Base-by-base conservation (phyloP, 805 yeast genomes). In the Lachancea quebecensis region DNA sequence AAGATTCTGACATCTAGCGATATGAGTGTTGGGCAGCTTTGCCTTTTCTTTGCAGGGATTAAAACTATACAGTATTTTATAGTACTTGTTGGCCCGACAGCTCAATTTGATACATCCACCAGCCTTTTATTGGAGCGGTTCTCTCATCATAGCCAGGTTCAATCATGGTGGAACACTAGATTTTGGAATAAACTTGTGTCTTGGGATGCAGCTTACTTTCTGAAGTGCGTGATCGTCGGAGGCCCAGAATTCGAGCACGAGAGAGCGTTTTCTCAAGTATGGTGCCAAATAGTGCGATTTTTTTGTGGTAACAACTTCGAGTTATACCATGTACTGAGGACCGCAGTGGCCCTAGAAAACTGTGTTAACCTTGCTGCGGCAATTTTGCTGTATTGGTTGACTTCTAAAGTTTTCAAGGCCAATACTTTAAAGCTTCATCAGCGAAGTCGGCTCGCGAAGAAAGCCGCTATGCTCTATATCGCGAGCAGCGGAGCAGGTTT, bases 121-220 rank as follows among this genome's bases (percentile, higher is more conserved):
- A 48, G 49, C 34, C 47, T 60, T n/a, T 44, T 59, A 10, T 37
- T 60, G 15, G 45, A 50, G 28, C 42, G 42, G 14, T 47, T 54
- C 3, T 41, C 38, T 2, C 18, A 29, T 29, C 17, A 37, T 12
- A n/a, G 38, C 16, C 39, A 44, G 10, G 35, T 21, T n/a, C 35
- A 45, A 2, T 35, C 25, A 3, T 55, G 44, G 45, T 55, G 55
- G 57, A 57, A 55, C 45, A 36, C n/a, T 1, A 35, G 54, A n/a
- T 39, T 79, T 1, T 57, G 78, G 42, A 70, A 75, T 42, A 78
- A 75, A 45, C 68, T 87, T 4, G 66, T 85, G 21, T 73, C 81
- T 3, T 91, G 98, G 98, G 99, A 91, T 61, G 73, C 82, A 1
- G 93, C 89, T 0, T 89, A 81, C 62, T 89, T 85, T 57, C 61